These are phyloP conservation scores for Helotiales sp. DNA, from an alignment of 2,329 filamentous ascomycete species.

Conservation along the genomic window DNA sequence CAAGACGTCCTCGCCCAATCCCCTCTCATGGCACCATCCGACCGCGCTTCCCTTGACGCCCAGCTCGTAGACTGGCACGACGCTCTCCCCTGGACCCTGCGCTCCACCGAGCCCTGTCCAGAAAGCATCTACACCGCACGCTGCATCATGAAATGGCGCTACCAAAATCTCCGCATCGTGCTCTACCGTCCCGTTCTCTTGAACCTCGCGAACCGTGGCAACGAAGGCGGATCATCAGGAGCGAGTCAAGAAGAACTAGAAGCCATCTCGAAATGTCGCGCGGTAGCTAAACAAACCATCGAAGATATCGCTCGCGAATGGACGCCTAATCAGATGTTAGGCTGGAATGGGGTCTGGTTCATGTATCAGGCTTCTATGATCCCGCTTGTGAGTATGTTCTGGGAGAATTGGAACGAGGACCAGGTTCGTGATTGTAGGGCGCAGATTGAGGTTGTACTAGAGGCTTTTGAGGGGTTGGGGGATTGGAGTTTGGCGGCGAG, in stretches of 20 bases:
- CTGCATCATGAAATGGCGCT: conserved; percentile 80
- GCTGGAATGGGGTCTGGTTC: conserved; percentile 82
- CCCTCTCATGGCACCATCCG: conserved; percentile 64
- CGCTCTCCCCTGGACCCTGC: conserved; percentile 65
- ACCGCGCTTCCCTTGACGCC: conserved; percentile 65
- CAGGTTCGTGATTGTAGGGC: conserved; percentile 47
- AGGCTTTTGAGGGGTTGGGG: conserved; percentile 63
- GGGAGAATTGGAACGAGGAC: conserved; percentile 48
- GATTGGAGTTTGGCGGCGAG: conserved; percentile 65
- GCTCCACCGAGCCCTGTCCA: conserved; percentile 65
- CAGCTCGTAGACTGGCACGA: conserved; percentile 74
- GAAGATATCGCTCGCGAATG: conserved; percentile 71
- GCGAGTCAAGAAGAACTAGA: conserved; percentile 61
- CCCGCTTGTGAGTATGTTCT: conserved; percentile 73
- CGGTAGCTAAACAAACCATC: conserved; percentile 69
- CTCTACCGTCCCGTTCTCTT: conserved; percentile 73
- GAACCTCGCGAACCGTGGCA: conserved; percentile 50
- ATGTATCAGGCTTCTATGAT: conserved; percentile 81
- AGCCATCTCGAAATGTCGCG: conserved; percentile 67
- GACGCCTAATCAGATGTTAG: conserved; percentile 71
- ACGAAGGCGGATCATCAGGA: conserved; percentile 12
- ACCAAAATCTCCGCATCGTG: conserved; percentile 75
- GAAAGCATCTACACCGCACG: conserved; percentile 70
- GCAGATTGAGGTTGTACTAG: conserved; percentile 58
- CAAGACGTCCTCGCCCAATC: conserved; percentile 73